Percentiles rank a stretch among this genome's conserved stretches.
phyloP scores from a whole-genome alignment of 2,329 filamentous ascomycete genomes.

The Leptosphaerulina australis region DNA sequence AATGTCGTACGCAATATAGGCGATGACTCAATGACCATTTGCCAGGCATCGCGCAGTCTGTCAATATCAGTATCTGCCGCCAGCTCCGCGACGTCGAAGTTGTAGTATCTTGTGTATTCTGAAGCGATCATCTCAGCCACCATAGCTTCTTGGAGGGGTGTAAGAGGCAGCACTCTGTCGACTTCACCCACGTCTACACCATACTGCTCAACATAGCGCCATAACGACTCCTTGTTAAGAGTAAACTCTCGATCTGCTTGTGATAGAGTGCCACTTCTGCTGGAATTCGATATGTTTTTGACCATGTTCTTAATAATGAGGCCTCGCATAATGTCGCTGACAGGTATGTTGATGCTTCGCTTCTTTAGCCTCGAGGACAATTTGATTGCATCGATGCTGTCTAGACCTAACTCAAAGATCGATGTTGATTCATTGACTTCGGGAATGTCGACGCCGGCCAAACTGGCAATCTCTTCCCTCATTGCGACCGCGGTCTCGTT shows the following conservation, averaged over 20 bases:
- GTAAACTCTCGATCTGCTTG: slow-evolving; percentile 22
- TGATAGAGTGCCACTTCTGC: not conserved
- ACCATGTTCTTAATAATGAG: slow-evolving; percentile 71
- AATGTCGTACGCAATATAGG: slow-evolving; percentile 81
- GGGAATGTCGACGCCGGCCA: slow-evolving; percentile 62
- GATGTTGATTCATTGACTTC: slow-evolving; percentile 65
- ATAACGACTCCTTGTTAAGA: slow-evolving; percentile 42
- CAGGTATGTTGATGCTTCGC: slow-evolving; percentile 64
- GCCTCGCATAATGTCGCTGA: slow-evolving; percentile 77
- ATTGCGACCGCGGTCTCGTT: slow-evolving; percentile 59
- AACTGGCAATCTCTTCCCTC: slow-evolving; percentile 65
- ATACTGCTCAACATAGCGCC: slow-evolving; percentile 49
- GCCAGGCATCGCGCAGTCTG: slow-evolving; percentile 67
- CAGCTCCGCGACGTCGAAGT: slow-evolving; percentile 77
- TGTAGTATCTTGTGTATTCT: slow-evolving; percentile 78
- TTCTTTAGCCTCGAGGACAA: slow-evolving; percentile 74
- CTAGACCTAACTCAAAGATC: slow-evolving; percentile 82
- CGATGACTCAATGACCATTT: slow-evolving; percentile 61
- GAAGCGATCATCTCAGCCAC: slow-evolving; percentile 80
- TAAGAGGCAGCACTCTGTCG: slow-evolving; percentile 72
- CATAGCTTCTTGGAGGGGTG: slow-evolving; percentile 86
- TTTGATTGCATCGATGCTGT: slow-evolving; percentile 92
- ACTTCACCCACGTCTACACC: slow-evolving; percentile 49
- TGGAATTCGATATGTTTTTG: slow-evolving; percentile 20
- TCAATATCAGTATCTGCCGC: slow-evolving; percentile 59